Evolutionary conservation across 768 basidiomycete genomes (phyloP), one percentile per base, ranked within the genome.

Genomic region (Collybia sp.): DNA sequence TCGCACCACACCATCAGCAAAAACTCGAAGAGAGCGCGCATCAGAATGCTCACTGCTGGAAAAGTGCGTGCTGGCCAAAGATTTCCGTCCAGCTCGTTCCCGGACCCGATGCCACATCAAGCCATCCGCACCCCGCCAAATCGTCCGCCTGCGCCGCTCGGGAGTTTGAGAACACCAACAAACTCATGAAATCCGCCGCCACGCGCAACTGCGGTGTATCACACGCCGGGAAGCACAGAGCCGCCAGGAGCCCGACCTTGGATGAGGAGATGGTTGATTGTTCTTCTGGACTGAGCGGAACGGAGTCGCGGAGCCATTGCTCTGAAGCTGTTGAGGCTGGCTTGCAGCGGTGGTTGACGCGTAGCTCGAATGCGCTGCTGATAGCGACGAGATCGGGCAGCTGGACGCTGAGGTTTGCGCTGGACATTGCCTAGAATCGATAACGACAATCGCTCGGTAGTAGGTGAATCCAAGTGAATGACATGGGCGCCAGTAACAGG

Each of bases 201-300:
- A 80, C 63, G 30, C 68, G 63, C 17, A 86, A 62, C 57, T 85
- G 83, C 0, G 79, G 63, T 6, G 65, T 61, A 53, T 83, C 83
- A 51, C 75, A 77, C 2, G 63, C 71, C 6, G 84, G 83, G 52
- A 78, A 76, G 53, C 80, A 82, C 1, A 82, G 67, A 1, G 79
- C 68, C 1, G 78, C 79, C 20, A 83, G 67, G 17, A 86, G 62
- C 1, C 80, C 81, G 16, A 63, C 50, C 53, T 69, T 70, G 16
- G 54, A 55, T 9, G 63, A 47, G 15, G 44, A 54, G 30, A 69
- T 53, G 33, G 47, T 44, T 10, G 50, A 51, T 5, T 58, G 61
- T 47, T 71, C 70, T 20, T 33, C 31, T 6, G 58, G 40, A 57
- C 45, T 49, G 41, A 42, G 35, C 44, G 18, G 40, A 55, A 50